phyloP scores from a whole-genome alignment of 129 eudicot genomes.

The Lactuca saligna region DNA sequence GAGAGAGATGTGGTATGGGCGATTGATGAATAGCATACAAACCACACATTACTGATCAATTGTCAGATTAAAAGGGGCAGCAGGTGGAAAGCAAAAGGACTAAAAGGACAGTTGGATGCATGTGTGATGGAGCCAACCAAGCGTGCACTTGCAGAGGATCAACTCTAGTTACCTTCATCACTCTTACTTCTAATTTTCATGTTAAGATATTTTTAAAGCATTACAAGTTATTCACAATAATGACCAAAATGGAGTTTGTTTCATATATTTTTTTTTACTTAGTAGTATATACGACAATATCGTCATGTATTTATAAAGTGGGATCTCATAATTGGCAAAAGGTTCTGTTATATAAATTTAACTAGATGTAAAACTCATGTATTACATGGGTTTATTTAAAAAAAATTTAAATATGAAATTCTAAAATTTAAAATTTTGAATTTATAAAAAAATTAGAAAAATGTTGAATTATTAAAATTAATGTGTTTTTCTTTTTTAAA shows the following conservation, averaged over 20 bases:
- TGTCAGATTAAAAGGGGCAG: constrained; percentile 27
- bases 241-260: not conserved
- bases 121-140: constrained; percentile 37
- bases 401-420: too few relatives aligned
- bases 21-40: constrained; percentile 1
- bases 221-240: not conserved
- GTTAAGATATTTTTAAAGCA: not conserved
- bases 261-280: too few relatives aligned
- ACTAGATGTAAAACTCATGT: too few relatives aligned
- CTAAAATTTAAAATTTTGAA: too few relatives aligned
- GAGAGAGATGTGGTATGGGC: constrained; percentile 32
- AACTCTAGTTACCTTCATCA: constrained; percentile 15
- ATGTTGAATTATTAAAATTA: too few relatives aligned
- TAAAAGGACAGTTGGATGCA: constrained; percentile 44
- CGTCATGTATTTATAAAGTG: too few relatives aligned
- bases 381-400: too few relatives aligned
- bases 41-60: constrained; percentile 28
- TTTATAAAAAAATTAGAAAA: too few relatives aligned
- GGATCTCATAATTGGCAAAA: too few relatives aligned
- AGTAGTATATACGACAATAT: too few relatives aligned
- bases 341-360: too few relatives aligned
- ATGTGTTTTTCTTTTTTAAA: too few relatives aligned
- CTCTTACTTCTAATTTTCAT: not conserved
- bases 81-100: constrained; percentile 35
- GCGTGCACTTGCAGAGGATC: constrained; percentile 34